Conservation (phyloP, 1,139 yeast species). For the Dujonia santamariae region DNA sequence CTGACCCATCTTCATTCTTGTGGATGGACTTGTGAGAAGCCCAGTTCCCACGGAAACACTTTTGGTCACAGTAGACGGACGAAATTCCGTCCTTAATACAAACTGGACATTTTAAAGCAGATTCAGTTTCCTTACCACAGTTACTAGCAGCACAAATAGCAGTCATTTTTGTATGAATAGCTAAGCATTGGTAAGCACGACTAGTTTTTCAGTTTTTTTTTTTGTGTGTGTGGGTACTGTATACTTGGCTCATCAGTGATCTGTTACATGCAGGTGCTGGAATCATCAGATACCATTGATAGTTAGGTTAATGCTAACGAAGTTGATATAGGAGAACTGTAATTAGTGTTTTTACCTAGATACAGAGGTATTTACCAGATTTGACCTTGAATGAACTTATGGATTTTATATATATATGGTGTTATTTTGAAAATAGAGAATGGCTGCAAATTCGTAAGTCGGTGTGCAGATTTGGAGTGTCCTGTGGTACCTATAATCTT, state of each 20-base stretch:
- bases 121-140: slow-evolving; percentile 79
- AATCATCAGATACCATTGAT: too few species aligned
- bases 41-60: slow-evolving; percentile 82
- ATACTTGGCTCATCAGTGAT: neutral
- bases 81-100: slow-evolving; percentile 72
- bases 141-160: slow-evolving; percentile 65
- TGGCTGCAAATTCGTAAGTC: too few species aligned
- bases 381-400: too few species aligned
- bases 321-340: too few species aligned
- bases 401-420: too few species aligned
- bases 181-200: neutral
- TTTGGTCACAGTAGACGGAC: slow-evolving; percentile 76
- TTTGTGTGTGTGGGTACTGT: neutral
- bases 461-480: too few species aligned
- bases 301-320: too few species aligned
- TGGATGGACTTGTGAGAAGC: slow-evolving; percentile 51
- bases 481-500: too few species aligned
- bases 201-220: neutral
- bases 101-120: slow-evolving; percentile 83
- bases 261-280: too few species aligned
- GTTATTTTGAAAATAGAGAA: too few species aligned
- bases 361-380: too few species aligned
- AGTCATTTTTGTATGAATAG: slow-evolving; percentile 13
- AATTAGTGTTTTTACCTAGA: too few species aligned
- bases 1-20: slow-evolving; percentile 36